Base-by-base conservation (phyloP, 2,329 filamentous ascomycete species). In the Diaporthe nobilis region DNA sequence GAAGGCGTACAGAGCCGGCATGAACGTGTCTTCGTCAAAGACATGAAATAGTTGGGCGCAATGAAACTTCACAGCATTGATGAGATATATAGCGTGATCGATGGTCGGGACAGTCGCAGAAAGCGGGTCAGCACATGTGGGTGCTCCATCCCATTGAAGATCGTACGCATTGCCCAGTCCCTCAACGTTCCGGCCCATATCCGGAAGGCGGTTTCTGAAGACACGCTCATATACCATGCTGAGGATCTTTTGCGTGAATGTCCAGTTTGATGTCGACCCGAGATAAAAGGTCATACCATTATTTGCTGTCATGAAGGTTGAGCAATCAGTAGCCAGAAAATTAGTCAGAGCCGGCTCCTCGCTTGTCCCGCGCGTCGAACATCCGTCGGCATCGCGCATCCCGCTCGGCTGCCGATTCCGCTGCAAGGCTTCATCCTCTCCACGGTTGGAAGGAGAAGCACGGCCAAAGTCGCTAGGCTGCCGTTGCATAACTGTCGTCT, bases 41-140 rank as follows among this genome's bases (percentile, higher is more conserved):
- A 91, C 81, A 67, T 90, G 88, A 34, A 89, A 89, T 4, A 90
- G 79, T 39, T 89, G 88, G 2, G 86, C 85, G 74, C 88, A 89
- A 75, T 90, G 88, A 55, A 90, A 91, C 73, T 90, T 90, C 75
- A 90, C 88, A 0, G 88, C 86, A 76, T 89, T 90, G 81, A 90
- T 87, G 4, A 90, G 80, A 72, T 88, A 90, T 4, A 88, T 81
- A 4, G 87, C 87, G 77, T 88, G 86, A 78, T 91, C 88, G 0
- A 87, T 82, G 0, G 86, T 88, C 0, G 89, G 89, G 17, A 90
- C 84, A 8, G 84, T 82, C 0, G 86, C 82, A 0, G 88, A 85
- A 0, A 87, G 80, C 1, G 86, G 84, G 3, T 82, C 81, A 55
- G 85, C 83, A 61, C 85, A 84, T 25, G 88, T 82, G 63, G 86